These are phyloP conservation scores for Malus sylvestris DNA, from an alignment of 306 rosid genomes.

Conservation along the genomic window DNA sequence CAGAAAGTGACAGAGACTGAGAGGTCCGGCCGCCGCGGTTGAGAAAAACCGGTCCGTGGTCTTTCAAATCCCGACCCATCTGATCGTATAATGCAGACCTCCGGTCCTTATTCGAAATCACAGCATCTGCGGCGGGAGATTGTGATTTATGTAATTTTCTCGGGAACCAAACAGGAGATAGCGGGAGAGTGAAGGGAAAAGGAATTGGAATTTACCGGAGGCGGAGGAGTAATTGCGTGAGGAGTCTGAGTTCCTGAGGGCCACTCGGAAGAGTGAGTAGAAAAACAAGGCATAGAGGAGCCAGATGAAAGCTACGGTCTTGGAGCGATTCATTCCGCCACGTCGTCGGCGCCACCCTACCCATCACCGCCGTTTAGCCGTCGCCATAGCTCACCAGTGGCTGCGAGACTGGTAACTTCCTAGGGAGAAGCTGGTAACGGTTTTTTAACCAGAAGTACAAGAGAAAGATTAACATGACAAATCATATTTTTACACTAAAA, in stretches of 20 bases:
- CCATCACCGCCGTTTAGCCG: not conserved
- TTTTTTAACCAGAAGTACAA: not conserved
- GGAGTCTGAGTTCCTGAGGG: conserved; percentile 32
- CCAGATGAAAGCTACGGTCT: conserved; percentile 56
- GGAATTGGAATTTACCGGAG: conserved; percentile 6
- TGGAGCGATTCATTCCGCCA: conserved; percentile 24
- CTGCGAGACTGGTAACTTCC: not conserved
- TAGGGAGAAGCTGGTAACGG: too few relatives aligned
- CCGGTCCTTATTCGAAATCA: conserved; percentile 28
- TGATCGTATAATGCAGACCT: conserved; percentile 67
- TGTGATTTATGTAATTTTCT: not conserved
- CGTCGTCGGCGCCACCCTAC: not conserved
- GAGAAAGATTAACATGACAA: not conserved
- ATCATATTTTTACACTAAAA: too few relatives aligned
- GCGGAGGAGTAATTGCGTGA: not conserved
- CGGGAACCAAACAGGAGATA: not conserved
- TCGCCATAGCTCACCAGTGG: not conserved
- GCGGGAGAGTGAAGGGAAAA: not conserved
- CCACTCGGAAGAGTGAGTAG: conserved; percentile 60
- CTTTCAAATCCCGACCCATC: conserved; percentile 74
- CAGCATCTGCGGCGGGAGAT: conserved; percentile 32
- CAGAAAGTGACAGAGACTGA: conserved; percentile 87
- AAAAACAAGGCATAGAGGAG: conserved; percentile 45
- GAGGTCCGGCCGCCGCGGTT: conserved; percentile 82
- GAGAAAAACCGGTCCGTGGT: conserved; percentile 73